Base-by-base conservation (phyloP, 176 grass and related monocot genomes). In the Oryza officinalis region DNA sequence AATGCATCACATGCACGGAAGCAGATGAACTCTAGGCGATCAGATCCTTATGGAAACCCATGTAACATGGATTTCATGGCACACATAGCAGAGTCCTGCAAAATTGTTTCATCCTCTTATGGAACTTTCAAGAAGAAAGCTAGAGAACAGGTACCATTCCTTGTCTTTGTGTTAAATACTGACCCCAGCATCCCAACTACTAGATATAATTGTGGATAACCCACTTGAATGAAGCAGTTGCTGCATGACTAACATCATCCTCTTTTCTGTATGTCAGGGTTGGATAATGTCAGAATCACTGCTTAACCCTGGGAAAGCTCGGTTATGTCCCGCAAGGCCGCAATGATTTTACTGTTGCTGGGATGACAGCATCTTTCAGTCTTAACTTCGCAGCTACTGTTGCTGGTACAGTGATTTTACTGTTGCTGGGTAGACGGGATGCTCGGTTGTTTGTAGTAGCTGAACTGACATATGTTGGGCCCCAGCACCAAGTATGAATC, bases 251-350 rank as follows among this genome's bases (percentile, higher is more conserved):
- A 84, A 90, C 79, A 25, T 38, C 50, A 74, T 79, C 72, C 47
- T 31, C 74, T 54, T 75, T 76, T 76, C 22, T 89, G 15, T 57
- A 59, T 80, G 25, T 63, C 87, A 97, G 94, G 94, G 94, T 74
- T 97, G 94, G 94, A 94, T 97, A 47, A 97, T 91, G 85, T 97
- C 94, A 46, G 94, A 97, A 27, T 90, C 89, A 49, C 80, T 97
- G 31, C 85, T 97, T 25, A 97, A 97, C 84, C 94, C 94, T 85
- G 92, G 88, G 13, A 88, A 85, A 77, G 90, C 90, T 82, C 86
- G 88, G 72, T 76, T 94, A 40, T 89, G 78, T 18, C 63, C 79
- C 30, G 37, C 71, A 25, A 94, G 84, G 83, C 88, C 89, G 30
- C 85, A 89, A 61, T 96, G 92, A 89, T 41, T 54, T 33, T 54